Evolutionary conservation across 768 basidiomycete genomes (phyloP), one percentile per base, ranked within the genome.

Genomic region (Tricholoma furcatifolium): DNA sequence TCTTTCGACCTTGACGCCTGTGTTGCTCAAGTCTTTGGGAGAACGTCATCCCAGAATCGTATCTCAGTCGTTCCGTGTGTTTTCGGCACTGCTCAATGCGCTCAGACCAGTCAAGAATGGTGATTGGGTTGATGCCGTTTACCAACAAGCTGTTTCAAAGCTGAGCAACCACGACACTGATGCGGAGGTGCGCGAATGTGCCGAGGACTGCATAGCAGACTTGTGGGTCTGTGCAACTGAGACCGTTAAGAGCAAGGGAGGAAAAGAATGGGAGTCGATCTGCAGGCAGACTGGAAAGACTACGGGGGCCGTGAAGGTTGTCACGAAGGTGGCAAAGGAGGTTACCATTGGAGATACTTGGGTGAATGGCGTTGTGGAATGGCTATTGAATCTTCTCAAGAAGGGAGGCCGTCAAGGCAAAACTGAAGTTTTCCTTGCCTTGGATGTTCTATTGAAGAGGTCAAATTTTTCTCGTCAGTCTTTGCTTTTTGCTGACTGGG

Each of bases 1-100:
- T 10, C 77, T 98, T n/a, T 70, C 84, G 1, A 73, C 74, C 14
- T 73, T 98, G 34, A 86, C 86, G 0, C 84, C 89, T 1, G 81
- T 85, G 12, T 79, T 98, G 35, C 79, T 94, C 38, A 83, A 82
- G 50, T 83, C 86, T 9, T 74, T 91, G 43, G 72, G 73, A 17
- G 94, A 98, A 67, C 85, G 87, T 59, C 91, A 94, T 64, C 95
- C 95, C 32, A 86, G 93, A 54, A 82, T 98, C 54, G 87, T 85
- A 5, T 85, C 93, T 2, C 93, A 95, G 62, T 81, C 93, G 0
- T 93, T 98, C 79, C 82, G 84, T 34, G 88, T 87, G 2, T 93
- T 92, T 61, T 92, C 93, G 2, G 79, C 93, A 2, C 73, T 99
- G 6, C 77, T 97, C 27, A 85, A 81, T 56, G 79, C 89, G 2